These are phyloP conservation scores for Lasiodiplodia hormozganensis DNA, from an alignment of 2,329 filamentous ascomycete genomes.

Conservation along the genomic window DNA sequence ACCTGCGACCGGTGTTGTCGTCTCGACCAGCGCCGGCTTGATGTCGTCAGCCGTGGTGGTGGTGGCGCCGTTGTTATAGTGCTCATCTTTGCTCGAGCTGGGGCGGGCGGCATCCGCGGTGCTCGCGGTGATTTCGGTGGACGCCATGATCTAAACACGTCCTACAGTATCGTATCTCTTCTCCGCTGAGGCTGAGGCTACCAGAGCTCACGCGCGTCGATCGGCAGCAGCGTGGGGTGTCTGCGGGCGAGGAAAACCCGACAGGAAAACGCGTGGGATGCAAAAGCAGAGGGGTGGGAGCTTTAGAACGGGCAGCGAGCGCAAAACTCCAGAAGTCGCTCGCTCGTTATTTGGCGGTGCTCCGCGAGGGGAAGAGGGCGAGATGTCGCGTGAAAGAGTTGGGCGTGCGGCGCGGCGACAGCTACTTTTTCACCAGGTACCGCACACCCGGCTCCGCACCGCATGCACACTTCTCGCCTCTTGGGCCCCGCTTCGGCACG, in stretches of 20 bases:
- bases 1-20: background rate
- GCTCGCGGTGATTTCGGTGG: constrained; percentile 4
- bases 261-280: background rate
- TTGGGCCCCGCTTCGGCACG: background rate
- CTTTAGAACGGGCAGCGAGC: constrained; percentile 58
- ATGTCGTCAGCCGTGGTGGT: background rate
- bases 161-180: background rate
- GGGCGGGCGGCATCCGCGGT: background rate
- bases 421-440: constrained; percentile 1
- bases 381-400: background rate
- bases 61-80: background rate
- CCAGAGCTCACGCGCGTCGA: background rate
- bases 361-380: constrained; percentile 1
- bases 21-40: constrained; percentile 12
- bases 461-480: background rate
- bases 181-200: background rate
- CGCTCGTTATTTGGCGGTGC: constrained; percentile 37
- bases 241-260: no score
- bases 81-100: background rate
- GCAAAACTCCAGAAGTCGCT: constrained; percentile 67
- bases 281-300: constrained; percentile 44
- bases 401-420: background rate
- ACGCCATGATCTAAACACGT: background rate
- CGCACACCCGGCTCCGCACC: no score
- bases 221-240: background rate